These are phyloP conservation scores for Candida michaelii DNA, from an alignment of 805 yeast genomes.

Conservation along the genomic window DNA sequence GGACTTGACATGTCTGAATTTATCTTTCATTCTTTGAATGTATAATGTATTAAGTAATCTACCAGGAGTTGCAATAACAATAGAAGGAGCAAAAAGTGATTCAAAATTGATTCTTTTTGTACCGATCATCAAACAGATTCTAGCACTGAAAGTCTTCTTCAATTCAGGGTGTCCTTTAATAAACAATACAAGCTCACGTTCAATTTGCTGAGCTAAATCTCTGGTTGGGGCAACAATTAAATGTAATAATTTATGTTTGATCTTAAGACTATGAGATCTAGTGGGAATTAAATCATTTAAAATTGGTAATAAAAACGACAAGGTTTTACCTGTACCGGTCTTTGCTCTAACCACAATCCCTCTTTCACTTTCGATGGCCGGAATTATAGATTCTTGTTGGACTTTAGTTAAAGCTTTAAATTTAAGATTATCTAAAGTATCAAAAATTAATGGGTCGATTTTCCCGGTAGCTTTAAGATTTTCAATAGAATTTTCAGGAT, in stretches of 20 bases:
- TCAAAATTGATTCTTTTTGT: constrained; percentile 47
- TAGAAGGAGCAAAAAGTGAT: constrained; percentile 44
- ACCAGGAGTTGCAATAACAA: constrained; percentile 89
- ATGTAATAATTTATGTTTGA: constrained; percentile 32
- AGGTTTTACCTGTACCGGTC: constrained; percentile 94
- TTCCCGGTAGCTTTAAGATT: constrained; percentile 13
- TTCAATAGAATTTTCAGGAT: constrained; percentile 14
- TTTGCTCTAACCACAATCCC: constrained; percentile 87
- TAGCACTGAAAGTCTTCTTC: constrained; percentile 21
- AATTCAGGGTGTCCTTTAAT: constrained; percentile 20
- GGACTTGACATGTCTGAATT: constrained; percentile 56
- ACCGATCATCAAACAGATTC: constrained; percentile 63
- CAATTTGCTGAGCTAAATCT: constrained; percentile 84
- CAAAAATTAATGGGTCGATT: constrained; percentile 17
- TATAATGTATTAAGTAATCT: constrained; percentile 64
- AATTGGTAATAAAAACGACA: constrained; percentile 82
- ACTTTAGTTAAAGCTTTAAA: constrained; percentile 63
- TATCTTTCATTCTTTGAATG: constrained; percentile 42
- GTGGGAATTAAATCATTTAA: constrained; percentile 26
- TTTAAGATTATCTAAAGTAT: constrained; percentile 43
- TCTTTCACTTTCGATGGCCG: constrained; percentile 49
- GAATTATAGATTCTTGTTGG: constrained; percentile 61
- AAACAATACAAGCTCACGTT: constrained; percentile 54
- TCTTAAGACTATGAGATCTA: constrained; percentile 41
- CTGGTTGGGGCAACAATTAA: constrained; percentile 86